Evolutionary conservation across 352 stramenopile genomes (phyloP), one percentile per base, ranked within the genome.

Genomic region (Saprolegnia diclina): DNA sequence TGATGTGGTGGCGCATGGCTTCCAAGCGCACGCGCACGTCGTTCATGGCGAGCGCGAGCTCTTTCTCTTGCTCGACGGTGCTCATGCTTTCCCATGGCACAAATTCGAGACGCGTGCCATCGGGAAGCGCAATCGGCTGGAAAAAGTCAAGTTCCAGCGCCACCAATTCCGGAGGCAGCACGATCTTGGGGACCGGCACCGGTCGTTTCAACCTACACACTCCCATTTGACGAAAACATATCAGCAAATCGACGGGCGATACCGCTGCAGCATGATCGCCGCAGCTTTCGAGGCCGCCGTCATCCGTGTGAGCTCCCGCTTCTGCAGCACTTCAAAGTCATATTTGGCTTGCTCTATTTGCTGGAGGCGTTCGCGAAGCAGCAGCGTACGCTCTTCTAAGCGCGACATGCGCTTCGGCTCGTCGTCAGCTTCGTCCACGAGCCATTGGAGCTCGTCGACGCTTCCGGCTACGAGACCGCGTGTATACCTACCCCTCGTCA

Each of bases 1-100:
- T 13, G 9, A 66, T 37, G 42, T 66, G 57, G 6, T 29, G 19
- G 14, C 50, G 48, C 40, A 66, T 66, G n/a, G 57, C 57, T 66
- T 66, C 35, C 1, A 19, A 40, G 9, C 57, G 57, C 10, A 66
- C 57, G n/a, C 21, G n/a, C 13, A 38, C 57, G 40, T 66, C 57
- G 18, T 35, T 24, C 57, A 66, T 55, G 21, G 57, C 57, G 57
- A 66, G 38, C 40, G 57, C 57, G 24, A 66, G 57, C n/a, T 66
- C 57, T 4, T 66, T 66, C 29, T 66, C 35, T 22, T 66, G 57
- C 42, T 53, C 57, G 21, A 55, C 42, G 7, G 35, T 1, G 1
- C 6, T 55, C 38, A 66, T 29, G 37, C 37, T 37, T 22, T 53
- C 57, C 57, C 57, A 66, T 0, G 57, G 57, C 9, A 66, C 57